A percentile compares a stretch with the other conserved stretches of the same genome.
Evolutionary conservation across 345 rosid genomes (phyloP).

Genomic region (Eucalyptus sp.): DNA sequence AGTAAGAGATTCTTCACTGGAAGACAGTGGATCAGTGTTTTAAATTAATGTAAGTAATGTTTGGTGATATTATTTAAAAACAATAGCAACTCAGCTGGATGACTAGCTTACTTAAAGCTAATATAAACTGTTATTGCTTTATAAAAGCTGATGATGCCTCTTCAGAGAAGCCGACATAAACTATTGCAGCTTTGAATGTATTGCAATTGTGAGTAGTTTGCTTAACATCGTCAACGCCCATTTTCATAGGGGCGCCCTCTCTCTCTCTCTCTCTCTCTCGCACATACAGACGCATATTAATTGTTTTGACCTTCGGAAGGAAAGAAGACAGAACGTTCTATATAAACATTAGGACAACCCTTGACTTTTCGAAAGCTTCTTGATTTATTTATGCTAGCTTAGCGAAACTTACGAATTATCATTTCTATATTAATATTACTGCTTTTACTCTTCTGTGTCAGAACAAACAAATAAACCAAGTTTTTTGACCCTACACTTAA

Average conservation of each 20-base stretch:
- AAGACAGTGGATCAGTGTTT: background rate
- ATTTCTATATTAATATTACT: background rate
- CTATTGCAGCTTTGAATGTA: background rate
- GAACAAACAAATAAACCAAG: background rate
- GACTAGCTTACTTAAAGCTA: background rate
- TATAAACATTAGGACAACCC: background rate
- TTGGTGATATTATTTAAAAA: background rate
- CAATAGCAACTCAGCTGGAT: background rate
- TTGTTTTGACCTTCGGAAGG: background rate
- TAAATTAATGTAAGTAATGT: background rate
- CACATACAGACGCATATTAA: background rate
- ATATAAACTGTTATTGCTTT: background rate
- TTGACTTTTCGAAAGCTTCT: background rate
- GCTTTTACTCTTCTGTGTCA: background rate
- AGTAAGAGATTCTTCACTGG: background rate
- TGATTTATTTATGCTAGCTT: background rate
- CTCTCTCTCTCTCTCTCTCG: background rate
- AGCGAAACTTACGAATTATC: background rate
- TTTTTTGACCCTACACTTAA: background rate
- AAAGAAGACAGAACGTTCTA: background rate
- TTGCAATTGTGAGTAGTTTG: background rate
- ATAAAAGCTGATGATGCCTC: background rate
- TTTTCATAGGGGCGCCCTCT: background rate
- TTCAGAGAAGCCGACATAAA: background rate
- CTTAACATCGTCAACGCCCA: background rate